Evolutionary conservation across 140 eudicot species (phyloP).

Genomic region (Senecio squalidus): DNA sequence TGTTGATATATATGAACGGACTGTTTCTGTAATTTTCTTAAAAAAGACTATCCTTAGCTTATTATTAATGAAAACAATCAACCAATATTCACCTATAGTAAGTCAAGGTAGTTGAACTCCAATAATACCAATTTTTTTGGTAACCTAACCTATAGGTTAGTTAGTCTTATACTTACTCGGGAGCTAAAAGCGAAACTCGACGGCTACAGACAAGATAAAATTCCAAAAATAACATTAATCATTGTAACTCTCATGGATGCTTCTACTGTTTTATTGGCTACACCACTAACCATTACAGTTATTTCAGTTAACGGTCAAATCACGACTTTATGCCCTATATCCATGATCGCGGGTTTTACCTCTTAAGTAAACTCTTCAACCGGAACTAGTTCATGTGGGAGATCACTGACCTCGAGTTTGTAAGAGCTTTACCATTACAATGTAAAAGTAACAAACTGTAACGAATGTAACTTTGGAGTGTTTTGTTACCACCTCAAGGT

Average conservation of each 20-base stretch:
- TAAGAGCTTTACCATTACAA: constrained; percentile 39
- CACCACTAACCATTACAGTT: constrained; percentile 15
- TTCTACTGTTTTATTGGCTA: not conserved
- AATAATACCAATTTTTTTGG: constrained; percentile 1
- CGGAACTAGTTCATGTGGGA: constrained; percentile 42
- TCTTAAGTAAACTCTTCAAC: constrained; percentile 57
- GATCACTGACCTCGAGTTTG: constrained; percentile 38
- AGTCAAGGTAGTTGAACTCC: constrained; percentile 23
- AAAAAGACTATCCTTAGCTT: not conserved
- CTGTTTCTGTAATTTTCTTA: not conserved
- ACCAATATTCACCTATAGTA: constrained; percentile 15
- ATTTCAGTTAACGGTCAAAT: constrained; percentile 35
- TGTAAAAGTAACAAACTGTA: constrained; percentile 43
- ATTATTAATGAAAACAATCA: constrained; percentile 2
- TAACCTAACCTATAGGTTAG: constrained; percentile 17
- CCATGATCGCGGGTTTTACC: constrained; percentile 50
- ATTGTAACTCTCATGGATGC: not conserved
- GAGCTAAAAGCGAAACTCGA: too few species aligned
- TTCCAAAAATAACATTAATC: not conserved
- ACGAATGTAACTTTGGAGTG: not conserved
- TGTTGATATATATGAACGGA: not conserved
- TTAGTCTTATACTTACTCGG: too few species aligned
- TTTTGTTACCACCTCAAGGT: not conserved
- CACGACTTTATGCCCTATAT: constrained; percentile 40
- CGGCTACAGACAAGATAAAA: too few species aligned